A percentile compares a stretch with the other conserved stretches of the same genome.
These are phyloP conservation scores for Cyberlindnera mycetangii DNA, from an alignment of 805 yeast genomes.

Conservation along the genomic window DNA sequence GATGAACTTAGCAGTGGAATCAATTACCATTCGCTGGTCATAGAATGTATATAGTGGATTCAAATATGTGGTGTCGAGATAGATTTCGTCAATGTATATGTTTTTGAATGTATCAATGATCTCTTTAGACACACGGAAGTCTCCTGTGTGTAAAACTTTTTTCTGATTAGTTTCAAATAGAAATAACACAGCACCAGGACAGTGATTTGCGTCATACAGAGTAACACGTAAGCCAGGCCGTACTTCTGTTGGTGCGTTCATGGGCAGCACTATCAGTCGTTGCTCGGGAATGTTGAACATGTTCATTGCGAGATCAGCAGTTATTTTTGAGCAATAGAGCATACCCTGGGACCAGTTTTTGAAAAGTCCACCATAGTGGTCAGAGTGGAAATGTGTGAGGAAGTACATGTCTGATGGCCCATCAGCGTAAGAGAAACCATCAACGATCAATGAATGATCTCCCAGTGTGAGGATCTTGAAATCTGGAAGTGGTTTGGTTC, in stretches of 20 bases:
- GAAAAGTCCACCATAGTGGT: constrained; percentile 86
- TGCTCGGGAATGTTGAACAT: constrained; percentile 54
- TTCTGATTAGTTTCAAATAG: constrained; percentile 47
- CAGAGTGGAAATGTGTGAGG: constrained; percentile 86
- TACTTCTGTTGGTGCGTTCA: constrained; percentile 27
- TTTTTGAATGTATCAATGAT: constrained; percentile 31
- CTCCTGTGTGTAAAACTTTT: constrained; percentile 81
- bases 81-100: constrained; percentile 53
- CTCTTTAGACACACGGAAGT: constrained; percentile 66
- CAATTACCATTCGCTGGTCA: constrained; percentile 65
- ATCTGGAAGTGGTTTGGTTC: constrained; percentile 36
- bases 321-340: constrained; percentile 71
- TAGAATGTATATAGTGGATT: constrained; percentile 76
- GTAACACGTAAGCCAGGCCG: constrained; percentile 49
- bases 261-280: constrained; percentile 38
- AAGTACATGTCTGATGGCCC: constrained; percentile 50
- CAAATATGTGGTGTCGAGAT: constrained; percentile 89
- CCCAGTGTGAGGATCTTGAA: constrained; percentile 51
- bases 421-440: constrained; percentile 57
- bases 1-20: constrained; percentile 47
- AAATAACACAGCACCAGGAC: constrained; percentile 92
- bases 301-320: constrained; percentile 39
- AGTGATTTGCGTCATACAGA: constrained; percentile 84
- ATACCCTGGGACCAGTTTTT: constrained; percentile 73
- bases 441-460: constrained; percentile 49